Evolutionary conservation across 2,329 filamentous ascomycete genomes (phyloP).

Genomic region (Cladosporium sp.): DNA sequence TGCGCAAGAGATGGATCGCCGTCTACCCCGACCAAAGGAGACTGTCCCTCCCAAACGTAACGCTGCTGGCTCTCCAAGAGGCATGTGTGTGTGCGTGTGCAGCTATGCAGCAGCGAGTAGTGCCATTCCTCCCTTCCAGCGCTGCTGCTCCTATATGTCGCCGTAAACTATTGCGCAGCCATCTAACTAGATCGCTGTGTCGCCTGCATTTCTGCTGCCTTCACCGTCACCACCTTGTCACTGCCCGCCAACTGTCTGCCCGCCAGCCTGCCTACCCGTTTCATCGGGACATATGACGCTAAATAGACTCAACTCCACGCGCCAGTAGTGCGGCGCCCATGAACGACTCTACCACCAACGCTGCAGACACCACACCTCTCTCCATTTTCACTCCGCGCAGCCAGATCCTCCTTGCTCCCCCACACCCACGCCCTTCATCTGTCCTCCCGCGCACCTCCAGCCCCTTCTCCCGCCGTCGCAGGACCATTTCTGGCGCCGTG

Average conservation of each 20-base stretch:
- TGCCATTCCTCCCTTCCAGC: slow-evolving; percentile 5
- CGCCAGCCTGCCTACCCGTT: neutral
- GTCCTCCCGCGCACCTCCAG: slow-evolving; percentile 3
- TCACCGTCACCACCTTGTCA: neutral
- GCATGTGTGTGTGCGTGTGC: neutral
- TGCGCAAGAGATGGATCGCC: neutral
- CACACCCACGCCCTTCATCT: neutral
- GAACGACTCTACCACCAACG: slow-evolving; percentile 1
- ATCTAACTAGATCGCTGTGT: neutral
- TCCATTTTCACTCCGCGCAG: slow-evolving; percentile 12
- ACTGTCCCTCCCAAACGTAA: neutral
- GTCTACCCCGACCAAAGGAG: neutral
- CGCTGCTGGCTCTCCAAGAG: neutral
- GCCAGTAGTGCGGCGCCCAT: slow-evolving; percentile 4
- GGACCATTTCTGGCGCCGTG: neutral
- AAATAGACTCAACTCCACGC: neutral
- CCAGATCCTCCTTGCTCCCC: neutral
- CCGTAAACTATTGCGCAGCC: neutral
- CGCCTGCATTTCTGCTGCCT: neutral
- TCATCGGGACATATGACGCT: neutral
- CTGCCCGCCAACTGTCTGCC: neutral
- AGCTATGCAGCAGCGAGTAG: neutral
- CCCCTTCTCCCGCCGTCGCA: slow-evolving; percentile 4
- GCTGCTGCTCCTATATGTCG: neutral
- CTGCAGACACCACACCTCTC: neutral